These are phyloP conservation scores for Talaromyces verruculosus DNA, from an alignment of 2,329 filamentous ascomycete genomes.

Conservation along the genomic window DNA sequence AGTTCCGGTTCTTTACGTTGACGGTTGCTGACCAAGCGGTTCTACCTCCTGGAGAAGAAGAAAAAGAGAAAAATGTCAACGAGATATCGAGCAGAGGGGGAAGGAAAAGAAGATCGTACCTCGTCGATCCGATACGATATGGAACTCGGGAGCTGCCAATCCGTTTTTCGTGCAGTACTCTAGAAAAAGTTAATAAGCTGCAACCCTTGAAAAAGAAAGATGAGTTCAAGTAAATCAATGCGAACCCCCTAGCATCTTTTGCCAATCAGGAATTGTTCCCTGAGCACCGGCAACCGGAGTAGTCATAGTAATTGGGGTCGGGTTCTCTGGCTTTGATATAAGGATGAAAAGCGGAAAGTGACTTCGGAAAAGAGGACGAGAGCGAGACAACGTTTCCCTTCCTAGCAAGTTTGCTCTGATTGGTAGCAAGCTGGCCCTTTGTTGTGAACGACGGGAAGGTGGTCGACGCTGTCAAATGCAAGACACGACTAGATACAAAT, in stretches of 20 bases:
- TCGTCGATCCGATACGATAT: slow-evolving; percentile 72
- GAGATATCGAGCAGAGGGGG: slow-evolving; percentile 26
- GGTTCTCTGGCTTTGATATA: not conserved
- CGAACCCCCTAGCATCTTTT: slow-evolving; percentile 57
- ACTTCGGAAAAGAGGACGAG: not conserved
- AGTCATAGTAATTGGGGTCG: slow-evolving; percentile 21
- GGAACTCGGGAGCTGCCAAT: slow-evolving; percentile 60
- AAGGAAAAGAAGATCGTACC: slow-evolving; percentile 49
- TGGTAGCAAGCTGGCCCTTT: not conserved
- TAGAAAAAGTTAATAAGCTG: slow-evolving; percentile 32
- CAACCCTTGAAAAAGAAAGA: slow-evolving; percentile 20
- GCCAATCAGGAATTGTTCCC: slow-evolving; percentile 47
- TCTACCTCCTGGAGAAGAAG: slow-evolving; percentile 65
- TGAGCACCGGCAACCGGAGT: slow-evolving; percentile 29
- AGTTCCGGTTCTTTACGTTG: slow-evolving; percentile 63
- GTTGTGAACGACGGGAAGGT: not conserved
- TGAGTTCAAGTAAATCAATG: not conserved
- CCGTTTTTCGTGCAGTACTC: slow-evolving; percentile 60
- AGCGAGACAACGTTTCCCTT: not conserved
- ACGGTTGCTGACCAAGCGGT: slow-evolving; percentile 88
- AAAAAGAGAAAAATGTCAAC: slow-evolving; percentile 6
- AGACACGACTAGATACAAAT: slow-evolving; percentile 12
- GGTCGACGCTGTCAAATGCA: slow-evolving; percentile 9
- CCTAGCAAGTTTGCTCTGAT: not conserved
- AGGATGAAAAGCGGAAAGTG: not conserved